Evolutionary conservation across 768 basidiomycete species (phyloP).

Genomic region (Naganishia randhawae): DNA sequence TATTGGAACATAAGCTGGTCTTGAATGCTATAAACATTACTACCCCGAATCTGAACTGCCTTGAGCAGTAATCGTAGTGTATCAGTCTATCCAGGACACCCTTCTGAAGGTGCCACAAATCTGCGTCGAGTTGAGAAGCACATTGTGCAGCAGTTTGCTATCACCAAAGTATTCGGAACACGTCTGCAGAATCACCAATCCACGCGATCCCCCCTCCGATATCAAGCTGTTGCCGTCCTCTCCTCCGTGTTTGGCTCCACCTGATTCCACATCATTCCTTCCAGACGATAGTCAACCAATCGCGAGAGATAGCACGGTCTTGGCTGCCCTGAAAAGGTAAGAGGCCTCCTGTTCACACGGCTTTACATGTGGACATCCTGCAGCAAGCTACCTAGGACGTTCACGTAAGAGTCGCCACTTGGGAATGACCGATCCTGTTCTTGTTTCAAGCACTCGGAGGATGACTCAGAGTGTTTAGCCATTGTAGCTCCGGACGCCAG

Average conservation of each 20-base stretch:
- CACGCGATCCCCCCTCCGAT: background rate
- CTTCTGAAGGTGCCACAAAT: background rate
- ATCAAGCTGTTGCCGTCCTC: slow-evolving; percentile 3
- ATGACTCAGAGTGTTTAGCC: background rate
- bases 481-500: background rate
- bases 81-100: background rate
- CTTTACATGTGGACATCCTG: slow-evolving; percentile 18
- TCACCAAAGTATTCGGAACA: background rate
- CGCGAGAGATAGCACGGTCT: background rate
- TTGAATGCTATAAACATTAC: background rate
- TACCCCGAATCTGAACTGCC: background rate
- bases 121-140: background rate
- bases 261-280: background rate
- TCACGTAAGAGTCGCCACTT: slow-evolving; percentile 5
- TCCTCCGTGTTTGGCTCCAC: background rate
- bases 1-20: background rate
- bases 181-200: background rate
- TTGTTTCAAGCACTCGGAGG: background rate
- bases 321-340: slow-evolving; percentile 6
- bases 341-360: background rate
- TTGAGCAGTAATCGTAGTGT: background rate
- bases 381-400: slow-evolving; percentile 11
- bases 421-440: background rate
- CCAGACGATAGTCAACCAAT: background rate
- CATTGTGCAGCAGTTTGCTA: background rate